Evolutionary conservation across 1,284 basidiomycete species (phyloP).

Genomic region (Cystobasidiaceae sp.): DNA sequence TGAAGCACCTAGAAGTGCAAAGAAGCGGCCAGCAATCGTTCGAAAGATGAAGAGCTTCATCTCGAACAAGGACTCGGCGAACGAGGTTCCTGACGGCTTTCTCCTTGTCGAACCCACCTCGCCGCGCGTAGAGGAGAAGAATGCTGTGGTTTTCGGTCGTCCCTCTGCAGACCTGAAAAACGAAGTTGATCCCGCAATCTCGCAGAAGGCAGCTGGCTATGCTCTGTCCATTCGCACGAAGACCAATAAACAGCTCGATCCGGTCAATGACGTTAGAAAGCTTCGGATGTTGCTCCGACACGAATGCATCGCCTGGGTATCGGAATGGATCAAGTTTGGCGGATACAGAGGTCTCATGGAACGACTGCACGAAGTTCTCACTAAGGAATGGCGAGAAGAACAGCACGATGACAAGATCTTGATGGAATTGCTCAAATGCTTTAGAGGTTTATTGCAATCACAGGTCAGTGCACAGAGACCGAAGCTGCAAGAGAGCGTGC

Average conservation of each 20-base stretch:
- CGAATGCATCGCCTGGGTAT: slow-evolving; percentile 86
- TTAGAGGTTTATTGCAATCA: slow-evolving; percentile 88
- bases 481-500: slow-evolving; percentile 46
- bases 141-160: background rate
- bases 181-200: slow-evolving; percentile 4
- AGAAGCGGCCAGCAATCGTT: slow-evolving; percentile 17
- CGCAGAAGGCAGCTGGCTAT: slow-evolving; percentile 14
- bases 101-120: slow-evolving; percentile 11
- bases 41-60: slow-evolving; percentile 27
- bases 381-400: slow-evolving; percentile 97
- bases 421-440: slow-evolving; percentile 84
- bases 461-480: slow-evolving; percentile 63
- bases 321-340: slow-evolving; percentile 73
- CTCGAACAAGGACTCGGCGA: background rate
- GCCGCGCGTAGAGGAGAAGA: background rate
- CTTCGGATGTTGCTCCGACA: slow-evolving; percentile 64
- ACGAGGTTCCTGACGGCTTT: slow-evolving; percentile 28
- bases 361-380: slow-evolving; percentile 83
- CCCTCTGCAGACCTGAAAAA: background rate
- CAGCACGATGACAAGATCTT: slow-evolving; percentile 94
- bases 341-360: slow-evolving; percentile 80
- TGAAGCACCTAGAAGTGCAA: background rate
- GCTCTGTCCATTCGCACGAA: slow-evolving; percentile 6
- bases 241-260: slow-evolving; percentile 51
- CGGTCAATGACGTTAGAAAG: slow-evolving; percentile 64